These are phyloP conservation scores for Knufia petricola DNA, from an alignment of 2,329 filamentous ascomycete genomes.

Conservation along the genomic window DNA sequence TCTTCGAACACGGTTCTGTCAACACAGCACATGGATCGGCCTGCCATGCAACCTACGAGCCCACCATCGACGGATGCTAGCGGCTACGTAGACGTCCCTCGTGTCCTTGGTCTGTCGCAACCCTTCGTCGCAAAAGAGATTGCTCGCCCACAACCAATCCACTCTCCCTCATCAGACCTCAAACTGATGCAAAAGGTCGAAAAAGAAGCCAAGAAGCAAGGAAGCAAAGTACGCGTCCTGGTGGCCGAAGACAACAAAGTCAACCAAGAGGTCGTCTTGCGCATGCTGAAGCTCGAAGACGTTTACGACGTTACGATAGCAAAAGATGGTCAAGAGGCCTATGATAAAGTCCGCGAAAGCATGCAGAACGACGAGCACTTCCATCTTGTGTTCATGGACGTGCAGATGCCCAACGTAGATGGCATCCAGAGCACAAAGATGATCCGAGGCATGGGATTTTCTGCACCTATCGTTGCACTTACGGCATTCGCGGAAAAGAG, in stretches of 20 bases:
- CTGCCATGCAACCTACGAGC: background rate
- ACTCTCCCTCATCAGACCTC: conserved; percentile 51
- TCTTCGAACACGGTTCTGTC: background rate
- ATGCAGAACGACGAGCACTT: conserved; percentile 66
- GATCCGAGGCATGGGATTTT: conserved; percentile 79
- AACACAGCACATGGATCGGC: background rate
- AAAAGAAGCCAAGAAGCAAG: conserved; percentile 46
- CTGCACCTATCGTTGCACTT: conserved; percentile 77
- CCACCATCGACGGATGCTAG: background rate
- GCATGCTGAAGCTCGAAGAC: conserved; percentile 48
- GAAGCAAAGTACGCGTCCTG: conserved; percentile 63
- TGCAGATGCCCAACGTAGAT: conserved; percentile 88
- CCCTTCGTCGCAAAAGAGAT: conserved; percentile 29
- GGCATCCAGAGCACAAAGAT: conserved; percentile 76
- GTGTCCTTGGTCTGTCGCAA: conserved; percentile 23
- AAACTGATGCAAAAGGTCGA: conserved; percentile 57
- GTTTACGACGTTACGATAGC: conserved; percentile 71
- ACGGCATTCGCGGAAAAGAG: conserved; percentile 86
- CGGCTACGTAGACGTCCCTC: conserved; percentile 17
- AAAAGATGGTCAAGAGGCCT: conserved; percentile 76
- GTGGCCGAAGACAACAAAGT: conserved; percentile 73
- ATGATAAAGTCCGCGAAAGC: conserved; percentile 71
- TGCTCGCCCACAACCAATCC: conserved; percentile 17
- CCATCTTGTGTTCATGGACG: conserved; percentile 91
- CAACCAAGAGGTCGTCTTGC: conserved; percentile 53